Evolutionary conservation across 2,329 filamentous ascomycete species (phyloP), one percentile per base, ranked within the genome.

Genomic region (Fusarium foetens): DNA sequence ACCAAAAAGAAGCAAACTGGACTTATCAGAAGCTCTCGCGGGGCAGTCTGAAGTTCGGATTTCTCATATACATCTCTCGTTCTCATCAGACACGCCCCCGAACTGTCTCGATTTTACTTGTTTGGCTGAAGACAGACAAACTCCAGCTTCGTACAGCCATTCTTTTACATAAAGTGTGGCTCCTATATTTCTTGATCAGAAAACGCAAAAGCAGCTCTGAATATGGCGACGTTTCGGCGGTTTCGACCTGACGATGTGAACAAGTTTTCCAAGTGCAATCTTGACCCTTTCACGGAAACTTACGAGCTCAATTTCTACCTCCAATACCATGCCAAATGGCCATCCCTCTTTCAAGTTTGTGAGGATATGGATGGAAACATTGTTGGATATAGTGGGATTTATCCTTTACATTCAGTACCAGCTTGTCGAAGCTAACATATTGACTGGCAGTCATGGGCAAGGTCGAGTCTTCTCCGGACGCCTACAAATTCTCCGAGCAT

Each of bases 291-390:
- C 70, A 98, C 96, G n/a, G 96, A 99, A 84, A 98, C 97, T 63
- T 99, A 98, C 85, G 94, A 97, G 81, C 89, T 97, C 73, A 90
- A 91, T 70, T 99, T 98, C 85, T 99, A 99, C 84, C 89, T 98
- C 66, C 93, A 97, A 78, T 99, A 99, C 83, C 91, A 97, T 73
- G 94, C 94, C 58, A 94, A 93, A 86, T 99, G 96, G 96, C 96
- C 96, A 3, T 92, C 94, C 31, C 89, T 98, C 46, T 98, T 98
- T 84, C 94, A 94, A 79, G 93, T 97, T 21, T 94, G 97, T 66
- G 94, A 97, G 80, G 94, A 95, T 73, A 88, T 90, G 61, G 88
- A 92, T 71, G 94, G 94, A n/a, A 92, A 94, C 71, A 95, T 98
- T 63, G 92, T 97, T 73, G 96, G 93, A 61, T 99, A 99, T 83